A percentile compares a stretch with the other conserved stretches of the same genome.
Conservation (phyloP, 768 basidiomycete genomes). For the Heimioporus sp. region DNA sequence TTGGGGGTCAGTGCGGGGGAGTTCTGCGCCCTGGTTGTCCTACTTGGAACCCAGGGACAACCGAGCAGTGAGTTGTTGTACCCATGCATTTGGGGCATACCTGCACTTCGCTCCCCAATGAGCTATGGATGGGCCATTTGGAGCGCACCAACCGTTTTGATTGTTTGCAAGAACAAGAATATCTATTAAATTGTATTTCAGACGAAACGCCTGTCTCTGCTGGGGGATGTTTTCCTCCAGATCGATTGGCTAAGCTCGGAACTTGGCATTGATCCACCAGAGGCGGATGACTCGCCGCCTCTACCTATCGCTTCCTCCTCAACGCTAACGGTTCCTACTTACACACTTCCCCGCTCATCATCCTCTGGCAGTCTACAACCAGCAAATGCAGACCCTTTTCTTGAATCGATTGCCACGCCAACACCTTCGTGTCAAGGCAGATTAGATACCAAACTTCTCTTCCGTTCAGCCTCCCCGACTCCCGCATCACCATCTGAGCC, state of each 20-base stretch:
- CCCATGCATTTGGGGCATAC: no score
- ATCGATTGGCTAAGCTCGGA: conserved; percentile 84
- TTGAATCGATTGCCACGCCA: conserved; percentile 38
- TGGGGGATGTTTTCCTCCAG: conserved; percentile 65
- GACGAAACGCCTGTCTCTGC: conserved; percentile 64
- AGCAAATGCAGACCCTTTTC: conserved; percentile 25
- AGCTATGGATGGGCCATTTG: no score
- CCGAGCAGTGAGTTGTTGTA: no score
- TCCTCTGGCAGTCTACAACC: conserved; percentile 29
- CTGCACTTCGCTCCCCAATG: no score
- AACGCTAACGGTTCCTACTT: conserved; percentile 38
- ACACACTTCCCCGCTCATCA: conserved; percentile 44
- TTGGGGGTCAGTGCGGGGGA: neutral
- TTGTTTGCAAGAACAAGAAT: neutral
- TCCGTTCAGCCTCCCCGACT: conserved; percentile 25
- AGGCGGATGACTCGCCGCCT: conserved; percentile 43
- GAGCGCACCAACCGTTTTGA: neutral
- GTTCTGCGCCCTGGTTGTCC: neutral
- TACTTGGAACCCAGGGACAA: neutral
- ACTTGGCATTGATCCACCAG: conserved; percentile 69
- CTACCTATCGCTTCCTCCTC: conserved; percentile 32
- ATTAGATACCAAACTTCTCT: conserved; percentile 34
- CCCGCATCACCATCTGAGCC: conserved; percentile 10
- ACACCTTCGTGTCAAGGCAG: conserved; percentile 45
- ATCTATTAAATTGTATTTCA: conserved; percentile 26